Conservation (phyloP, 352 stramenopile genomes). For the Phytophthora ohioensis region DNA sequence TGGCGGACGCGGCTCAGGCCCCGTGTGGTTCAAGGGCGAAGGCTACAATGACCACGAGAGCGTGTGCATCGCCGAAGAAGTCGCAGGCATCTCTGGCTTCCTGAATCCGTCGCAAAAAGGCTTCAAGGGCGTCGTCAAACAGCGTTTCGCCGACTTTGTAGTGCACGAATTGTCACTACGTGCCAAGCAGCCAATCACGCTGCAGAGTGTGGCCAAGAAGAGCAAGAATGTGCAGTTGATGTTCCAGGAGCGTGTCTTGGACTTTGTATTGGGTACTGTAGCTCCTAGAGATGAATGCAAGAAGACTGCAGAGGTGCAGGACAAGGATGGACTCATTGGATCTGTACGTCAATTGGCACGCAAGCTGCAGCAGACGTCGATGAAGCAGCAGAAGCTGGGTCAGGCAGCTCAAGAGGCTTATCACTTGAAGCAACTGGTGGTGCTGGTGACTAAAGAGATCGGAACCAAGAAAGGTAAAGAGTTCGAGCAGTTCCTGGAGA, state of each 20-base stretch:
- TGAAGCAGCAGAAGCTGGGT: conserved; percentile 29
- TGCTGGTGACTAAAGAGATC: conserved; percentile 62
- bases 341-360: conserved; percentile 31
- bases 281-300: conserved; percentile 4
- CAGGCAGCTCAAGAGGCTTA: conserved; percentile 51
- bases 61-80: conserved; percentile 69
- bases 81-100: conserved; percentile 70
- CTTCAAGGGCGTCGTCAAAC: conserved; percentile 81
- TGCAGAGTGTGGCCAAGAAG: conserved; percentile 50
- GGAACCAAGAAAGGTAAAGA: conserved; percentile 75
- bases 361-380: conserved; percentile 38
- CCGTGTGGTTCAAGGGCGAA: conserved; percentile 62
- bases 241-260: conserved; percentile 54
- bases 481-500: conserved; percentile 77
- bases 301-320: background rate
- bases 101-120: conserved; percentile 42
- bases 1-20: conserved; percentile 1
- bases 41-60: conserved; percentile 74
- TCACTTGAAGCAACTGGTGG: conserved; percentile 61
- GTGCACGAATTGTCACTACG: conserved; percentile 70
- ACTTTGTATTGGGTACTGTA: conserved; percentile 34
- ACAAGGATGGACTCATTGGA: conserved; percentile 15
- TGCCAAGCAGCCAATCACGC: conserved; percentile 39
- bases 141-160: conserved; percentile 88
- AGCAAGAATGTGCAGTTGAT: conserved; percentile 39